Evolutionary conservation across 257 asterid species (phyloP).

Genomic region (Lycium barbarum): DNA sequence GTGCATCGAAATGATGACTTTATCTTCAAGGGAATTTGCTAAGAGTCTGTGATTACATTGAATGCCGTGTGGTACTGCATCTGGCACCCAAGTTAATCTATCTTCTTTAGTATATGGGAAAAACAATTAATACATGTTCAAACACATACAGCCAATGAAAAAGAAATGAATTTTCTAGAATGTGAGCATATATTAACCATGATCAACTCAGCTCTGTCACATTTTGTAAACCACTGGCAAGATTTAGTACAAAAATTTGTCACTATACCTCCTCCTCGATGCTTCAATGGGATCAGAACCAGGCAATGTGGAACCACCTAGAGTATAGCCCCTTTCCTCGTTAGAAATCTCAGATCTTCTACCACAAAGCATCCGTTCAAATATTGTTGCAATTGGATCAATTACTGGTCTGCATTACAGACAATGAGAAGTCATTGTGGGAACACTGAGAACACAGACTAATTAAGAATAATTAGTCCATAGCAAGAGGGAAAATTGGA

Average conservation of each 20-base stretch:
- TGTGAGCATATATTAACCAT: neutral
- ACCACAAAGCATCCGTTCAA: slow-evolving; percentile 78
- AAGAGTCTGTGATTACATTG: neutral
- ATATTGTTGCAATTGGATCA: slow-evolving; percentile 75
- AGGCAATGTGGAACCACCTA: slow-evolving; percentile 69
- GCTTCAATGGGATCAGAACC: slow-evolving; percentile 94
- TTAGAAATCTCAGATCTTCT: slow-evolving; percentile 66
- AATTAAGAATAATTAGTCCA: slow-evolving; percentile 7
- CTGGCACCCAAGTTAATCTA: neutral
- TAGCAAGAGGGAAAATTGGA: slow-evolving; percentile 10
- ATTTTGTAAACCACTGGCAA: neutral
- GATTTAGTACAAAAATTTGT: slow-evolving; percentile 7
- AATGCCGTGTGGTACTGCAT: neutral
- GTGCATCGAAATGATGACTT: neutral
- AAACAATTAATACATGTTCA: neutral
- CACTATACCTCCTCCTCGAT: slow-evolving; percentile 84
- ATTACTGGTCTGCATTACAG: slow-evolving; percentile 66
- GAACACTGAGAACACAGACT: slow-evolving; percentile 24
- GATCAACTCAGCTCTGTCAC: neutral
- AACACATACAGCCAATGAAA: slow-evolving; percentile 7
- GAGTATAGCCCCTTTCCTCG: slow-evolving; percentile 63
- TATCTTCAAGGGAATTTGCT: neutral
- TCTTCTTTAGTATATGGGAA: neutral
- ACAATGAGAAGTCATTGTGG: slow-evolving; percentile 36
- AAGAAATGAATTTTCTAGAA: neutral